Base-by-base conservation (phyloP, 257 asterid species). In the Rauvolfia tetraphylla region DNA sequence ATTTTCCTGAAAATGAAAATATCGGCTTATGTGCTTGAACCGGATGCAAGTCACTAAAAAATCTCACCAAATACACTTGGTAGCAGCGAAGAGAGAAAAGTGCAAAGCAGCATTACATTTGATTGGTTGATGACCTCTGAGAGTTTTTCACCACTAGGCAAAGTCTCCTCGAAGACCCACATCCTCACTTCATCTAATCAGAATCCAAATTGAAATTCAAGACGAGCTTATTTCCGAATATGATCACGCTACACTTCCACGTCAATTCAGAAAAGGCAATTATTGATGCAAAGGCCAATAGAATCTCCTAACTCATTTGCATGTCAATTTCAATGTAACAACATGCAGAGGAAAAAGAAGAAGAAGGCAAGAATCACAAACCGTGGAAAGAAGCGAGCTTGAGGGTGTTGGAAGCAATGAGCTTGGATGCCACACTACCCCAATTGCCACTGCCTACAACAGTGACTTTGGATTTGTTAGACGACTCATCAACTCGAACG, bases 391-490 rank as follows among this genome's bases (percentile, higher is more conserved):
- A 82, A 67, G 59, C 18, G 27, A 85, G 86, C 59, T 83, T 87
- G 70, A 87, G 85, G 36, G 97, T 81, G 81, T 91, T 91, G 81
- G 92, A 88, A 14, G 96, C 98, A 81, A 91, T 91, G 86, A 93
- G 98, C 83, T 89, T 93, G 78, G 97, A 85, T 20, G 98, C 96
- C 49, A 93, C 98, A 85, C 97, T 91, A 3, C 97, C 98, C 98
- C 98, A 93, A 73, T 93, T 93, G 65, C 98, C 98, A 56, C 97
- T 91, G 51, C 97, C 98, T 42, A 93, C 92, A 49, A 93, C 91
- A 44, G 98, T 85, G 81, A 93, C 96, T 80, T 82, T 87, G 1
- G 89, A 90, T 81, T 81, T 88, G 34, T 23, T 41, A 41, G 82
- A 48, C 72, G 82, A 23, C 68, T 73, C 79, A 44, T 71, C 71